Base-by-base conservation (phyloP, 2,329 filamentous ascomycete genomes). In the Ceratocystiopsis minuta region DNA sequence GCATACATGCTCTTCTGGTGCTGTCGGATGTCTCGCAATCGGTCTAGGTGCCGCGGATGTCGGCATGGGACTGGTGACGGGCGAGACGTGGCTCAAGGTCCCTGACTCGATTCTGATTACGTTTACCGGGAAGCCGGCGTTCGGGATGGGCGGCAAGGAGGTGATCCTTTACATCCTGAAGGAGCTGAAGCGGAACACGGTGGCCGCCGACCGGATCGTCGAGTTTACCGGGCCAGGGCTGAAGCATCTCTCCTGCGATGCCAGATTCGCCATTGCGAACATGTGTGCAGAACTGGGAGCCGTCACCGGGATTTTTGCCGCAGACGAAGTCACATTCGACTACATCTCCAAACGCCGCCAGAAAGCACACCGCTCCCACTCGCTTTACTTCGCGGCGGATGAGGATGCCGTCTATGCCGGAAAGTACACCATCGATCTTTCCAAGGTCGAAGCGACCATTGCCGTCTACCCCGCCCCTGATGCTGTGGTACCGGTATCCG, bases 401-500 rank as follows among this genome's bases (percentile, higher is more conserved):
- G 48, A 52, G 1, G 56, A 58, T 33, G 40, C 38, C 16, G 24
- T 58, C 11, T 66, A 66, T 40, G 59, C 56, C 1, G 58, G 53
- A 17, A 53, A 49, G 2, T 50, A 56, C 42, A 51, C 46, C 16
- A 60, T 66, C 33, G 58, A 66, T 44, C 55, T 66, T 9, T 46
- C 48, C 24, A 47, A 57, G 28, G 57, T 63, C 3, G 50, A 57
- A 37, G 52, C 60, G 0, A 61, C 57, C 28, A 48, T 65, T 15
- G 61, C 63, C 5, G 49, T 49, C 10, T 62, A 65, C 41, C 62
- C 63, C 1, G 57, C 53, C 3, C 62, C 62, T 5, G 63, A 66
- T 44, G 54, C 65, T 35, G 62, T 66, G 1, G 58, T 64, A 0
- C 56, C 62, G 1, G 57, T 65, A 1, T 48, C 48, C 0, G 55